Conservation (phyloP, 1,284 basidiomycete species). For the Meripilus lineatus region DNA sequence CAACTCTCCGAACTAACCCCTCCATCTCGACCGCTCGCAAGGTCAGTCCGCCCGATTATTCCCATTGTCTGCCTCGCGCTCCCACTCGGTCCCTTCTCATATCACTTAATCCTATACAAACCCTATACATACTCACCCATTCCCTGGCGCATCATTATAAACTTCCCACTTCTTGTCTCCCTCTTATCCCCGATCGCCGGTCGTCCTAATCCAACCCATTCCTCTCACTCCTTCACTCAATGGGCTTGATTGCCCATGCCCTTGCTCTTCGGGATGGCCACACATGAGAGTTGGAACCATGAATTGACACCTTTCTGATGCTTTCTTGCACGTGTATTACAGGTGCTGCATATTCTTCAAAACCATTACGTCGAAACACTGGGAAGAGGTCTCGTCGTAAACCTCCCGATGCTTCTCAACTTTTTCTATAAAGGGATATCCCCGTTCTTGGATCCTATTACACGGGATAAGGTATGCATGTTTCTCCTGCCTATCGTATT, state of each 20-base stretch:
- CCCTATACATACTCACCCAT: too few species aligned
- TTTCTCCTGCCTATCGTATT: not conserved
- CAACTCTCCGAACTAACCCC: conserved; percentile 76
- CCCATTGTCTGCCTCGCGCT: not conserved
- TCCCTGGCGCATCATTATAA: too few species aligned
- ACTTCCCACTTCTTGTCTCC: too few species aligned
- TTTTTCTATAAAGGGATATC: conserved; percentile 87
- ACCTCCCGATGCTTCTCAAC: conserved; percentile 74
- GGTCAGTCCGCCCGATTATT: conserved; percentile 27
- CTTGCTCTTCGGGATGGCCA: too few species aligned
- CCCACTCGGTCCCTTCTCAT: not conserved
- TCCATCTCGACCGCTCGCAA: conserved; percentile 76
- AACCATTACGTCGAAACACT: conserved; percentile 90
- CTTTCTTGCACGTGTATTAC: conserved; percentile 2
- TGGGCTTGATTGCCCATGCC: too few species aligned
- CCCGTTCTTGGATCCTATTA: conserved; percentile 88
- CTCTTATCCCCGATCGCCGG: too few species aligned
- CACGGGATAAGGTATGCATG: conserved; percentile 78
- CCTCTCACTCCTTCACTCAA: too few species aligned
- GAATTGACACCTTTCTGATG: not conserved
- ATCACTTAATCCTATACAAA: too few species aligned
- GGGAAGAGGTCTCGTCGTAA: conserved; percentile 81
- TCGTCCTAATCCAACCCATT: too few species aligned
- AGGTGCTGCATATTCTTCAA: conserved; percentile 81
- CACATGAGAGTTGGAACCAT: too few species aligned